These are phyloP conservation scores for Trypanosoma melophagium DNA, from an alignment of 208 protist genomes.

Conservation along the genomic window DNA sequence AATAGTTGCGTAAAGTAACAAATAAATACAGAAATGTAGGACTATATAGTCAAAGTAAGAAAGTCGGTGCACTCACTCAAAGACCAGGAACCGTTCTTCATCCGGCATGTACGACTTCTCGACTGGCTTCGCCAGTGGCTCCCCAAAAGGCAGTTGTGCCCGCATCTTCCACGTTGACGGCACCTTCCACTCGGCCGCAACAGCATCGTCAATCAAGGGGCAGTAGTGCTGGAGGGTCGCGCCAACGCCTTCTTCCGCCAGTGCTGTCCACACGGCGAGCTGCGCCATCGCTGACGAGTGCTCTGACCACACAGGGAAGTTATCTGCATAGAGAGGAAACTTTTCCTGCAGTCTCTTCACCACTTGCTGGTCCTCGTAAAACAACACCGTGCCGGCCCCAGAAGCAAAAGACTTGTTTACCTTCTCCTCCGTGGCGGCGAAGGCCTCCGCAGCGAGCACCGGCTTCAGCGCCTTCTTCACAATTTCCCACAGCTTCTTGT, in stretches of 20 bases:
- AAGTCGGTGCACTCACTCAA: no score
- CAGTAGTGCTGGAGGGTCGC: slow-evolving; percentile 60
- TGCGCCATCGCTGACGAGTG: slow-evolving; percentile 53
- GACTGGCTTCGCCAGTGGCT: slow-evolving; percentile 37
- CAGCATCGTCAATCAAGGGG: slow-evolving; percentile 38
- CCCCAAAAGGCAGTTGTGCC: slow-evolving; percentile 65
- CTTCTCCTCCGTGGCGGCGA: slow-evolving; percentile 32
- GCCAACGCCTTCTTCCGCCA: slow-evolving; percentile 43
- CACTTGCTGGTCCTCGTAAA: slow-evolving; percentile 49
- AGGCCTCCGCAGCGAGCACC: slow-evolving; percentile 30
- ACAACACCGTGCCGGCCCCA: slow-evolving; percentile 55
- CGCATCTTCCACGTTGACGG: slow-evolving; percentile 47
- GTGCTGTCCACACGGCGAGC: slow-evolving; percentile 56
- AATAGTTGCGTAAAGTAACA: no score
- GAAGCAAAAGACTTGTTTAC: slow-evolving; percentile 46
- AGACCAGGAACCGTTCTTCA: slow-evolving; percentile 43
- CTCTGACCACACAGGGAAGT: slow-evolving; percentile 46
- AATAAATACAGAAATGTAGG: no score
- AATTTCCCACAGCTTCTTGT: slow-evolving; percentile 56
- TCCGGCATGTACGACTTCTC: slow-evolving; percentile 39
- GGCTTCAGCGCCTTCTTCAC: slow-evolving; percentile 37
- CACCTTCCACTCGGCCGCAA: slow-evolving; percentile 34
- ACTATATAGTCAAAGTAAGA: no score
- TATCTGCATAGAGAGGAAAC: slow-evolving; percentile 41
- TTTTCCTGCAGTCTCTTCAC: slow-evolving; percentile 42